phyloP scores from a whole-genome alignment of 2,329 filamentous ascomycete genomes.

The Zopfia rhizophila region DNA sequence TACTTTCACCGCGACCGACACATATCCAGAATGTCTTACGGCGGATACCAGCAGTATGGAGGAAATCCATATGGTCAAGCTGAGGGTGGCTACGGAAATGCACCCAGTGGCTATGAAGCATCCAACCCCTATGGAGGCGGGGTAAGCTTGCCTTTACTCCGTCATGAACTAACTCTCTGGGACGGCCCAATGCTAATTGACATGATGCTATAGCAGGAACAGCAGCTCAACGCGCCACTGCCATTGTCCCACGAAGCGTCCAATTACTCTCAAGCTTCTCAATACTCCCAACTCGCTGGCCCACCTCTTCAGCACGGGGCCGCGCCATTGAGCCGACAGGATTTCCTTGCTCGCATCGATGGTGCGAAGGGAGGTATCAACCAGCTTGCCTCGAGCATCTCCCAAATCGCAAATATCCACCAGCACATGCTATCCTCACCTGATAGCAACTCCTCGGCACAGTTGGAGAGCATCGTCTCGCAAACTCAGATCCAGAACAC shows the following conservation, averaged over 20 bases:
- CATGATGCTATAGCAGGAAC: conserved; percentile 34
- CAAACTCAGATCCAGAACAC: conserved; percentile 78
- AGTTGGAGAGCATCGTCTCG: conserved; percentile 74
- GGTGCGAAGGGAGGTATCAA: conserved; percentile 75
- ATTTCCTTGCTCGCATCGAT: conserved; percentile 75
- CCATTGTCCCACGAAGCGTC: conserved; percentile 47
- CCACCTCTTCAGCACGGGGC: conserved; percentile 55
- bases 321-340: conserved; percentile 67
- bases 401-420: conserved; percentile 74
- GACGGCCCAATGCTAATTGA: conserved; percentile 3
- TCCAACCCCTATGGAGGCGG: conserved; percentile 36
- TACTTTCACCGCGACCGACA: conserved; percentile 12
- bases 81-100: conserved; percentile 44
- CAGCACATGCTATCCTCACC: conserved; percentile 75
- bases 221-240: conserved; percentile 37
- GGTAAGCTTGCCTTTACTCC: conserved; percentile 21
- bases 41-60: conserved; percentile 64
- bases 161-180: conserved; percentile 4
- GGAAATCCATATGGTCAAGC: conserved; percentile 70
- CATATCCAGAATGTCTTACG: conserved; percentile 37
- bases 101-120: conserved; percentile 35
- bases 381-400: conserved; percentile 72
- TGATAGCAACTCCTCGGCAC: conserved; percentile 62
- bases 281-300: conserved; percentile 39
- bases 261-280: conserved; percentile 51